Evolutionary conservation across 768 basidiomycete species (phyloP).

Genomic region (Leucocoprinus sp.): DNA sequence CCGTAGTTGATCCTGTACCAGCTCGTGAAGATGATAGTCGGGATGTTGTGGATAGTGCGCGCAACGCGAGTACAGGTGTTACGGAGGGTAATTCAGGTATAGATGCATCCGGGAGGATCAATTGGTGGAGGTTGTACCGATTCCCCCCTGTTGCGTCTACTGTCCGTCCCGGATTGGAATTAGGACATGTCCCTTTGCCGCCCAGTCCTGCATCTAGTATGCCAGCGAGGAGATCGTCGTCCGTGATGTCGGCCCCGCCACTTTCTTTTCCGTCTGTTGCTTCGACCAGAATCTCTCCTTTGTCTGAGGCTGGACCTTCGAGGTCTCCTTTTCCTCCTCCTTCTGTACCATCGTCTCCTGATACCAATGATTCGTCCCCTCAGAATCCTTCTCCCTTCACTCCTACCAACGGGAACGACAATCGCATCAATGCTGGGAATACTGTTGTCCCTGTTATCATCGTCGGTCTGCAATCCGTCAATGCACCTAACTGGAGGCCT

Average conservation of each 20-base stretch:
- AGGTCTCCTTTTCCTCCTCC: not conserved
- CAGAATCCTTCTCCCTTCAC: slow-evolving; percentile 7
- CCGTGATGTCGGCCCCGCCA: slow-evolving; percentile 4
- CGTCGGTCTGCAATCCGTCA: slow-evolving; percentile 73
- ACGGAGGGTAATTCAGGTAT: slow-evolving; percentile 11
- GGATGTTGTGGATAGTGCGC: too few relatives aligned
- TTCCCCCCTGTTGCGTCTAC: slow-evolving; percentile 57
- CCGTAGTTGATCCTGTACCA: not conserved
- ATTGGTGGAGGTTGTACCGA: slow-evolving; percentile 81
- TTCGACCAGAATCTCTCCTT: not conserved
- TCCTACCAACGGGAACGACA: too few relatives aligned
- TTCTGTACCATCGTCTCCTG: not conserved
- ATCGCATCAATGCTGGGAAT: too few relatives aligned
- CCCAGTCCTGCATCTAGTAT: not conserved
- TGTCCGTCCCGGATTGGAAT: slow-evolving; percentile 7
- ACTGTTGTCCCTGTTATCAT: slow-evolving; percentile 77
- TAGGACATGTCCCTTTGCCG: not conserved
- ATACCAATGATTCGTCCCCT: not conserved
- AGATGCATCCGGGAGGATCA: slow-evolving; percentile 40
- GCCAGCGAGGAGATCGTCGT: not conserved
- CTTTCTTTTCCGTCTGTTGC: too few relatives aligned
- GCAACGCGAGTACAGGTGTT: too few relatives aligned
- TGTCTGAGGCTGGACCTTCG: not conserved
- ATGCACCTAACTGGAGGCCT: slow-evolving; percentile 27
- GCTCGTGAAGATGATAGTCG: not conserved